Percentiles rank a stretch among this genome's conserved stretches.
Conservation (phyloP, 2,329 filamentous ascomycete genomes). For the Aspergillus sp. region DNA sequence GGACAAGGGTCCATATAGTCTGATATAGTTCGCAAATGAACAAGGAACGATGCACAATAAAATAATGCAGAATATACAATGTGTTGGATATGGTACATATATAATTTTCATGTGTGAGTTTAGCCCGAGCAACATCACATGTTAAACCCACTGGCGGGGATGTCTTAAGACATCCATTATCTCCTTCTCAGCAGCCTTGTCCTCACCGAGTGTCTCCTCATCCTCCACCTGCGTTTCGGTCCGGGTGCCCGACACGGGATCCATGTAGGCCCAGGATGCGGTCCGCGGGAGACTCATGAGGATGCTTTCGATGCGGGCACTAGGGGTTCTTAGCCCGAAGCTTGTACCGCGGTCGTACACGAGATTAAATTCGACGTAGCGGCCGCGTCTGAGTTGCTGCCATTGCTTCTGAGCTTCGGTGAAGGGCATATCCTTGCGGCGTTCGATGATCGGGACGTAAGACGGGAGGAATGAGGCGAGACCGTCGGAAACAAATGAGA, state of each 20-base stretch:
- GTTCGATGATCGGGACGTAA: constrained; percentile 85
- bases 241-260: constrained; percentile 53
- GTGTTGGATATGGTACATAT: constrained; percentile 4
- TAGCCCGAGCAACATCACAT: not conserved
- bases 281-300: constrained; percentile 95
- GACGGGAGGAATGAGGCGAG: constrained; percentile 84
- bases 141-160: constrained; percentile 61
- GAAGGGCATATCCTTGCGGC: constrained; percentile 87
- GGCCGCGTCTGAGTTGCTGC: constrained; percentile 92
- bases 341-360: constrained; percentile 94
- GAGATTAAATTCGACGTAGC: constrained; percentile 98
- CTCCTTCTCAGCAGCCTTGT: constrained; percentile 63
- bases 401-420: constrained; percentile 85
- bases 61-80: not conserved
- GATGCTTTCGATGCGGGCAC: constrained; percentile 91
- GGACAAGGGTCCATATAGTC: not conserved
- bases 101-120: not conserved
- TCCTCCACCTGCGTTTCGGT: constrained; percentile 51
- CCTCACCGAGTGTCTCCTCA: constrained; percentile 34
- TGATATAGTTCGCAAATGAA: not conserved
- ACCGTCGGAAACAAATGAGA: constrained; percentile 84
- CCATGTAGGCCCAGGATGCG: constrained; percentile 95
- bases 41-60: not conserved
- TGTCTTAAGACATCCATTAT: constrained; percentile 70
- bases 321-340: constrained; percentile 91